A percentile compares a stretch with the other conserved stretches of the same genome.
These are phyloP conservation scores for Tetrapisispora namnaoensis DNA, from an alignment of 805 yeast genomes.

Conservation along the genomic window DNA sequence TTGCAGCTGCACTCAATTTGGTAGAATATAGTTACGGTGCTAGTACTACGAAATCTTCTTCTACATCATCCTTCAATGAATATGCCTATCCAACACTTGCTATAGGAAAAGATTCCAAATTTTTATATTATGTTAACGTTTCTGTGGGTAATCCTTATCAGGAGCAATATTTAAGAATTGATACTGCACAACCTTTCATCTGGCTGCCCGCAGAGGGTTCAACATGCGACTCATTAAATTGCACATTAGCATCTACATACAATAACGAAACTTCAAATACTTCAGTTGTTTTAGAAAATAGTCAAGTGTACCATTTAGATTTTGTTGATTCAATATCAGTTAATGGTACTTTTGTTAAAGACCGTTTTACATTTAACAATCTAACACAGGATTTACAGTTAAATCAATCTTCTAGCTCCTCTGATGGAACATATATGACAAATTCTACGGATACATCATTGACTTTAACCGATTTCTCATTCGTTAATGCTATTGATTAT, in stretches of 20 bases:
- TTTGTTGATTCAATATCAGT: constrained; percentile 19
- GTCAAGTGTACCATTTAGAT: constrained; percentile 8
- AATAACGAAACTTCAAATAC: constrained; percentile 13
- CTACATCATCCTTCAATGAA: not conserved
- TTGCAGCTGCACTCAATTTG: not conserved
- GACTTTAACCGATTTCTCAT: constrained; percentile 23
- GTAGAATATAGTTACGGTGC: not conserved
- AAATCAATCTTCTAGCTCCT: not conserved
- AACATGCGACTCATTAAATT: constrained; percentile 8
- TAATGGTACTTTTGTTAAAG: constrained; percentile 19
- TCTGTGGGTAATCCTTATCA: constrained; percentile 29
- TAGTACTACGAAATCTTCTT: not conserved
- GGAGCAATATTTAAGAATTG: constrained; percentile 25
- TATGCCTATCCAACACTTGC: constrained; percentile 12
- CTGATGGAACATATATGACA: not conserved
- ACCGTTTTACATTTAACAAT: constrained; percentile 14
- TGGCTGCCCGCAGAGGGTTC: constrained; percentile 26
- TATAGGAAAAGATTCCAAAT: constrained; percentile 17
- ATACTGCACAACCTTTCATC: constrained; percentile 31
- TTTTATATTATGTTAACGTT: constrained; percentile 27
- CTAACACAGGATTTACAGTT: not conserved
- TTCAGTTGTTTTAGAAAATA: constrained; percentile 5
- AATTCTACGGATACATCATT: not conserved
- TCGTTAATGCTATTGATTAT: constrained; percentile 33
- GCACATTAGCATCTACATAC: constrained; percentile 10